These are phyloP conservation scores for Leucaena leucocephala DNA, from an alignment of 306 rosid species.

Conservation along the genomic window DNA sequence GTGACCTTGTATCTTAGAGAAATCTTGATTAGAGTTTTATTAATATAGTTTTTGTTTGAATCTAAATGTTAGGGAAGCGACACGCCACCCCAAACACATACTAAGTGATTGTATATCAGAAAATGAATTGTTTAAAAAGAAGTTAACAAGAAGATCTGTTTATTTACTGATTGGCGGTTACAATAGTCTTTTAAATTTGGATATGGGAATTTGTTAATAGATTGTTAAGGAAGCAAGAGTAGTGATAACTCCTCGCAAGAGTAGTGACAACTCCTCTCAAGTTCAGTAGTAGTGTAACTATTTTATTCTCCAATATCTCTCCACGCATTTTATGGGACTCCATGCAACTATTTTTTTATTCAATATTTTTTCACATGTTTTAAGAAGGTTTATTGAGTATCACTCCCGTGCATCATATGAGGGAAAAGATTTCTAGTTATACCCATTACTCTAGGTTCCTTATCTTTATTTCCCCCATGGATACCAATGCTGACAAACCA, in stretches of 20 bases:
- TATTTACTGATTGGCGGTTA: constrained; percentile 6
- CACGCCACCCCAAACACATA: not conserved
- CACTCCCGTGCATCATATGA: not conserved
- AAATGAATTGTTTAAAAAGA: constrained; percentile 12
- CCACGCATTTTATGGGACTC: not conserved
- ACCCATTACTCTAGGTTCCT: constrained; percentile 13
- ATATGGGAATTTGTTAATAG: constrained; percentile 27
- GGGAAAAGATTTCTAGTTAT: not conserved
- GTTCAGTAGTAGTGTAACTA: not conserved
- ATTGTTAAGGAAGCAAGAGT: constrained; percentile 28
- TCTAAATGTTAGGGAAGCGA: constrained; percentile 16
- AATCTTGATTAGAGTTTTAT: constrained; percentile 25
- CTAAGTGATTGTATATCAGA: not conserved
- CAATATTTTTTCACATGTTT: not conserved
- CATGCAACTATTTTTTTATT: not conserved
- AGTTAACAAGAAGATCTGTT: not conserved
- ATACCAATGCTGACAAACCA: not conserved
- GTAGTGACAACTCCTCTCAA: not conserved
- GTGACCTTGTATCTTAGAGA: constrained; percentile 25
- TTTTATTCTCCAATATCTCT: not conserved
- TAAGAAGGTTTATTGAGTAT: not conserved
- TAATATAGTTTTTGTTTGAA: constrained; percentile 16
- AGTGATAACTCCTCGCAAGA: no score
- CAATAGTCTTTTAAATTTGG: constrained; percentile 21
- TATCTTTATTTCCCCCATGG: not conserved